A percentile compares a stretch with the other conserved stretches of the same genome.
Conservation (phyloP, 2,329 filamentous ascomycete species). For the Gaeumannomyces tritici region DNA sequence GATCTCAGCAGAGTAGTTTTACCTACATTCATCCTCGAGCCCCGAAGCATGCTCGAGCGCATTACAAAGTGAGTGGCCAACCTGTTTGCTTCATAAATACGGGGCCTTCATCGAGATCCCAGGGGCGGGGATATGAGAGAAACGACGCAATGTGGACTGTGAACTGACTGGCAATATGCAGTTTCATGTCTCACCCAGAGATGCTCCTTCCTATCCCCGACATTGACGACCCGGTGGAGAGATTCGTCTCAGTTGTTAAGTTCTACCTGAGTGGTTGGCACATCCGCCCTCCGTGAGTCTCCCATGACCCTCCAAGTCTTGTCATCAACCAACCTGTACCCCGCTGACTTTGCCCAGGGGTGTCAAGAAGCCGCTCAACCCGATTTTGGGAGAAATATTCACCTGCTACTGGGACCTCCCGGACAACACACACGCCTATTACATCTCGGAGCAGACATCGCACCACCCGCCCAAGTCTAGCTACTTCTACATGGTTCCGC, state of each 20-base stretch:
- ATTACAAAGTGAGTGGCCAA: conserved; percentile 79
- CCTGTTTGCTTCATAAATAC: neutral
- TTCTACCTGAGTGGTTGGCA: conserved; percentile 99
- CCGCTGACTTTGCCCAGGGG: conserved; percentile 45
- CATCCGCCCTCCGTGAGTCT: conserved; percentile 83
- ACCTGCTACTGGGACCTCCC: conserved; percentile 93
- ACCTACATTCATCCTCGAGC: conserved; percentile 96
- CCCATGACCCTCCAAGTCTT: neutral
- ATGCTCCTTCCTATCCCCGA: conserved; percentile 80
- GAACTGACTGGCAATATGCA: conserved; percentile 24
- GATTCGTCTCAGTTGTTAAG: conserved; percentile 92
- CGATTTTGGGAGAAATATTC: conserved; percentile 89
- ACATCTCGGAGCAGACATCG: conserved; percentile 94
- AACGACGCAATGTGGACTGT: conserved; percentile 5
- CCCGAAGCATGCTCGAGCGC: conserved; percentile 92
- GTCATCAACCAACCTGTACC: neutral
- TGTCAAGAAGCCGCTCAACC: conserved; percentile 97
- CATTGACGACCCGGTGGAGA: conserved; percentile 78
- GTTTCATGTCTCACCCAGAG: conserved; percentile 99
- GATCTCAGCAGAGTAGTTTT: conserved; percentile 90
- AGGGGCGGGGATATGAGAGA: neutral
- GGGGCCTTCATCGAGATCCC: neutral
- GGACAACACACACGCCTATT: conserved; percentile 79
- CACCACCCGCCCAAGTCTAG: conserved; percentile 98
- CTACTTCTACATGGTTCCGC: conserved; percentile 96